Percentiles rank a stretch among this genome's conserved stretches.
These are phyloP conservation scores for Lipomyces kockii DNA, from an alignment of 805 yeast genomes.

Conservation along the genomic window DNA sequence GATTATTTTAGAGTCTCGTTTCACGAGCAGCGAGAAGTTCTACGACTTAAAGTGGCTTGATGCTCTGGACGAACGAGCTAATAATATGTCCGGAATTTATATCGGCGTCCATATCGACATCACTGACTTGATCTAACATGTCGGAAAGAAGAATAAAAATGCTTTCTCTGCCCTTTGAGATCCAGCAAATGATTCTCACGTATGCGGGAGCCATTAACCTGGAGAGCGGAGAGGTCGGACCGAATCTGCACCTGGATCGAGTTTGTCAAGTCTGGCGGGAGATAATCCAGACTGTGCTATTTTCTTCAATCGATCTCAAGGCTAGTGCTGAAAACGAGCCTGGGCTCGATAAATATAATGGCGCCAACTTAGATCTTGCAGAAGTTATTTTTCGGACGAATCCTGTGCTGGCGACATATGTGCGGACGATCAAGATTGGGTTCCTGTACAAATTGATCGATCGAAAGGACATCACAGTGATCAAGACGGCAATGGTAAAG, in stretches of 20 bases:
- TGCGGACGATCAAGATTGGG: conserved; percentile 1
- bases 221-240: not conserved
- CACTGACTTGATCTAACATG: not conserved
- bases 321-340: not conserved
- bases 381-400: conserved; percentile 13
- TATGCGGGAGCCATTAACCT: conserved; percentile 6
- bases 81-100: not conserved
- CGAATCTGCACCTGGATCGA: not conserved
- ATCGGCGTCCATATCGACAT: not conserved
- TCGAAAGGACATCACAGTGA: not conserved
- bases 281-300: conserved; percentile 8
- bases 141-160: not conserved
- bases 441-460: not conserved
- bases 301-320: conserved; percentile 6
- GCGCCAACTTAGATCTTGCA: conserved; percentile 4
- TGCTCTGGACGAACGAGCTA: not conserved
- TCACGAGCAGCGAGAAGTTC: not conserved
- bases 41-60: not conserved
- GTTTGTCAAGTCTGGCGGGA: conserved; percentile 15
- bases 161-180: conserved; percentile 9
- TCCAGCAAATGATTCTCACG: conserved; percentile 11
- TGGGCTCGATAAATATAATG: not conserved
- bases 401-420: conserved; percentile 16
- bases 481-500: not conserved
- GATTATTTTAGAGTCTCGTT: not conserved